Base-by-base conservation (phyloP, 2,329 filamentous ascomycete species). In the Trichoderma sp. region DNA sequence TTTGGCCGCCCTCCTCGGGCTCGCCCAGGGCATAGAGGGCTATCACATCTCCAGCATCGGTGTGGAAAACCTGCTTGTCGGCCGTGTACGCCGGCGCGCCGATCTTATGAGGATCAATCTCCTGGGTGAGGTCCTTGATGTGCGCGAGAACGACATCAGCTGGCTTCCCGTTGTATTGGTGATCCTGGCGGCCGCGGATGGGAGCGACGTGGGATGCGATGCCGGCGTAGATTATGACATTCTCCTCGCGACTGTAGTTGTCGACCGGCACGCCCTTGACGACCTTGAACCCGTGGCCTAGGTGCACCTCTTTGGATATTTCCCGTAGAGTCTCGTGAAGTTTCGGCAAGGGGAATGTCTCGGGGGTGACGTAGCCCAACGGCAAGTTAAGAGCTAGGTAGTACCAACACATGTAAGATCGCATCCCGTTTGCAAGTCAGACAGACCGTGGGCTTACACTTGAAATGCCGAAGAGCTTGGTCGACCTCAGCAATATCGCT, bases 11-110 rank as follows among this genome's bases (percentile, higher is more conserved):
- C 44, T 75, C 73, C 2, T 77, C 75, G 0, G 80, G 80, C 0
- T 85, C 82, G 10, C 80, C 80, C 19, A 88, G 79, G 0, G 82
- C 82, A 55, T 86, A 83, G 7, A 89, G 76, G 2, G 83, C 82
- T 21, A 90, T 79, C 2, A 89, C 78, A 69, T 90, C 87, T 9
- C 86, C 81, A 0, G 73, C 71, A 69, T 89, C 86, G 0, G 84
- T 89, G 72, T 89, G 87, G 69, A 88, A 88, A 6, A 83, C 81
- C 71, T 86, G 86, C 71, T 86, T 87, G 64, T 88, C 85, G 0
- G 82, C 78, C 0, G 85, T 87, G 72, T 86, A 87, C 0, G 85
- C 83, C 0, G 85, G 85, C 1, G 81, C 80, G 2, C 85, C 84
- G 55, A 88, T 87, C 3, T 77, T 75, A 28, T 73, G 68, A 9